A percentile compares a stretch with the other conserved stretches of the same genome.
phyloP scores from a whole-genome alignment of 2,329 filamentous ascomycete species.

The Hymenoscyphus albidus region DNA sequence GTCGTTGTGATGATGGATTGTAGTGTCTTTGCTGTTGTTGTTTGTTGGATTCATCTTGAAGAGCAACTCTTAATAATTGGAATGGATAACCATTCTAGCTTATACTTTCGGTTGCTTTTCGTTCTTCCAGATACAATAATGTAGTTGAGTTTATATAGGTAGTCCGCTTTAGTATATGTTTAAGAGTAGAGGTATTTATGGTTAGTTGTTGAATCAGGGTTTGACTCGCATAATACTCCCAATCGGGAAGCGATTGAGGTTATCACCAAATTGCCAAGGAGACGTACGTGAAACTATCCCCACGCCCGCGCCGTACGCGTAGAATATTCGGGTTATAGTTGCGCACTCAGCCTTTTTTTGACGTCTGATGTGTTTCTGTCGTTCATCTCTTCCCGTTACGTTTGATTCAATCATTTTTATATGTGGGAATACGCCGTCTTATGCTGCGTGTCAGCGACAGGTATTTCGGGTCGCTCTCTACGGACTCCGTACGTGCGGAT shows the following conservation, averaged over 20 bases:
- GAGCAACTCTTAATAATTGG: too few relatives aligned
- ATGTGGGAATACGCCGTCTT: neutral
- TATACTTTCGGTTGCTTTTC: neutral
- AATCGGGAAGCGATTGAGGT: neutral
- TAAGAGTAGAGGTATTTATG: neutral
- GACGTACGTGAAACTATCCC: neutral
- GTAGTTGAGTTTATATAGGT: neutral
- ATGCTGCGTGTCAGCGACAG: neutral
- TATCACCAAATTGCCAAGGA: neutral
- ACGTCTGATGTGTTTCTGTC: neutral
- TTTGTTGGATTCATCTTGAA: too few relatives aligned
- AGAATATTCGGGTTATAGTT: neutral
- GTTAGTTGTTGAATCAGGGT: neutral
- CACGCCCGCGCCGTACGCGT: neutral
- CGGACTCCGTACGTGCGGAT: too few relatives aligned
- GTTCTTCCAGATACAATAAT: neutral
- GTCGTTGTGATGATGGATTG: too few relatives aligned
- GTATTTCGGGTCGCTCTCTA: too few relatives aligned
- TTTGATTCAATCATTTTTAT: neutral
- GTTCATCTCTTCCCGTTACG: neutral
- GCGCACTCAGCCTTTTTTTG: neutral
- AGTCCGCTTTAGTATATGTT: neutral
- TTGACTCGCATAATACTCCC: neutral
- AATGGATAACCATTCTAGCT: neutral
- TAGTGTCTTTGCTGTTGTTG: too few relatives aligned